Evolutionary conservation across 331 rosid genomes (phyloP), one percentile per base, ranked within the genome.

Genomic region (Arachis monticola): DNA sequence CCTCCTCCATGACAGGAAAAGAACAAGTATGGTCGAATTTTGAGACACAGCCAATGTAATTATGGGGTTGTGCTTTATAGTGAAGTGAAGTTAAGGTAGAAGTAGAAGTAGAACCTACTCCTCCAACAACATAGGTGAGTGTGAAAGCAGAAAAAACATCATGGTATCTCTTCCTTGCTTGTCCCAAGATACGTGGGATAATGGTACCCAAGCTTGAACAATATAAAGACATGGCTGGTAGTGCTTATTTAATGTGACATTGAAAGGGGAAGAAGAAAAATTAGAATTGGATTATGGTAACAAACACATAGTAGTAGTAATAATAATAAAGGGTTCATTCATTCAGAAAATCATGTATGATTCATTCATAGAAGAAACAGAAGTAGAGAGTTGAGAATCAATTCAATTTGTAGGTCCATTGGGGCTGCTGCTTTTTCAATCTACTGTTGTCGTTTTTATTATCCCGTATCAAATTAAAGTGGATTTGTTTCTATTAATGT

Each of bases 1-100:
- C 82, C 55, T 75, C 89, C 78, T 87, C 96, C 96, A 90, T 90
- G 66, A 85, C 67, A 8, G 90, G 64, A 46, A 74, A 79, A 62
- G 80, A 77, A 73, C 40, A 81, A 52, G 77, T 52, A 58, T 73
- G 88, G 76, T 83, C 67, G 62, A 84, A 81, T 63, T 85, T 84
- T 0, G 96, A 87, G 2, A 63, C 62, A 80, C 30, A 83, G 74
- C 80, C 77, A 87, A 82, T 80, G 83, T 75, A 10, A 30, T 83
- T 78, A 5, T 13, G 75, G 68, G 72, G 69, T 35, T 35, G 38
- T 47, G 7, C 30, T 78, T 70, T 82, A 69, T 45, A 31, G 57
- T 56, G 55, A 30, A 7, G 63, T 72, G 76, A 45, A 32, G 45
- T 62, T 62, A 70, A 67, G 51, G 75, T 82, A 6, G 81, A 69